Conservation (phyloP, 2,329 filamentous ascomycete genomes). For the Alternaria dauci region DNA sequence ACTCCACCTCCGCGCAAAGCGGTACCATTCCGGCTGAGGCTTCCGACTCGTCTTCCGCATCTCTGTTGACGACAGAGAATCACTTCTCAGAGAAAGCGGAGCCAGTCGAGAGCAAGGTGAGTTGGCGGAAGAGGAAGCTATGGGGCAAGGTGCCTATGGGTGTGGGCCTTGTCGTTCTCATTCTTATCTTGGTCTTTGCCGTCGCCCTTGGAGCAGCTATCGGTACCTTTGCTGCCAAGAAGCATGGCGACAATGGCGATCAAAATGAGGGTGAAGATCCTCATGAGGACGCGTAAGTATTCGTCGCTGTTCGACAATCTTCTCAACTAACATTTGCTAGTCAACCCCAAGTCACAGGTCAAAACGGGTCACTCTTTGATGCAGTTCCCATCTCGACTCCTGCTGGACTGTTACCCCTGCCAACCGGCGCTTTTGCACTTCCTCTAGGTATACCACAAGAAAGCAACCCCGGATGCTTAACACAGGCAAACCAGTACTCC, state of each 20-base stretch:
- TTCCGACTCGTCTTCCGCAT: constrained; percentile 40
- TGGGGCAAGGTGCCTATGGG: constrained; percentile 62
- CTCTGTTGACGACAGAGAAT: constrained; percentile 34
- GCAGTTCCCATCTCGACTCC: constrained; percentile 61
- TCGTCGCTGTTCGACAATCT: neutral
- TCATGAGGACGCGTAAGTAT: constrained; percentile 43
- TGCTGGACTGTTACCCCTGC: constrained; percentile 54
- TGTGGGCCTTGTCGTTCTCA: constrained; percentile 56
- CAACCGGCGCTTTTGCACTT: constrained; percentile 60
- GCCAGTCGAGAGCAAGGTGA: constrained; percentile 27
- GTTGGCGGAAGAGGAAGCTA: constrained; percentile 54
- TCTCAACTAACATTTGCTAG: constrained; percentile 33
- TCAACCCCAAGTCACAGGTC: constrained; percentile 56
- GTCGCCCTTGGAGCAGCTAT: constrained; percentile 63
- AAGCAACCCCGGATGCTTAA: constrained; percentile 60
- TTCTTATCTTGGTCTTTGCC: constrained; percentile 57
- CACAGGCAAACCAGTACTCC: constrained; percentile 54
- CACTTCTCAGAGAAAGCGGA: constrained; percentile 42
- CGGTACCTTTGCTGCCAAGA: constrained; percentile 61
- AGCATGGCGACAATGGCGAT: constrained; percentile 28
- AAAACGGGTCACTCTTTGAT: constrained; percentile 58
- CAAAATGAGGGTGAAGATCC: constrained; percentile 23
- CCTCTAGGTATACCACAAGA: constrained; percentile 58
- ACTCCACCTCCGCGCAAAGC: constrained; percentile 19
- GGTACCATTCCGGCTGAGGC: constrained; percentile 35